phyloP scores from a whole-genome alignment of 257 asterid species.

The Primulina eburnea region DNA sequence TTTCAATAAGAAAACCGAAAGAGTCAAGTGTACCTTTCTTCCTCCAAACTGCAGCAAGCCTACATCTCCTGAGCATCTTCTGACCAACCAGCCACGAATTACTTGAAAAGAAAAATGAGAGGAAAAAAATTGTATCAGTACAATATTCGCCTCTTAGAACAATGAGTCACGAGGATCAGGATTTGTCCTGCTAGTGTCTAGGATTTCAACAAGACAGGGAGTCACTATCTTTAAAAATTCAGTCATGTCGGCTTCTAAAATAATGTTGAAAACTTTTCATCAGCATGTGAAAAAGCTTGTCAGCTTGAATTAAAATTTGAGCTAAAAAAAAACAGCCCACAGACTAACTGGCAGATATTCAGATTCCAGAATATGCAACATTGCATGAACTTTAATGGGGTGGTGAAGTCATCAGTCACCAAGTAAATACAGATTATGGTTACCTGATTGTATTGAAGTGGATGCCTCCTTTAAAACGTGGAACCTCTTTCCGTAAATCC shows the following conservation, averaged over 20 bases:
- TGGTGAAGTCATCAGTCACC: slow-evolving; percentile 11
- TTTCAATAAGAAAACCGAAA: not conserved
- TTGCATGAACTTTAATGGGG: not conserved
- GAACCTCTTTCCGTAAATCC: slow-evolving; percentile 46
- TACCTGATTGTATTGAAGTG: slow-evolving; percentile 82
- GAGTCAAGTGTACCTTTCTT: slow-evolving; percentile 56
- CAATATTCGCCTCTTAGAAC: slow-evolving; percentile 2
- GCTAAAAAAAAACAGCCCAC: not conserved
- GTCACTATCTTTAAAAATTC: not conserved
- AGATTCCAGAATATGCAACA: slow-evolving; percentile 11
- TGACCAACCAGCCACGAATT: slow-evolving; percentile 96
- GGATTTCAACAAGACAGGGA: not conserved
- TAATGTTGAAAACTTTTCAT: not conserved
- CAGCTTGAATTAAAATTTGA: not conserved
- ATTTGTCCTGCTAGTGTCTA: not conserved
- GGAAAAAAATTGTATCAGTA: slow-evolving; percentile 7
- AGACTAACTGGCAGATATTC: slow-evolving; percentile 3
- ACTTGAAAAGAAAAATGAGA: slow-evolving; percentile 41
- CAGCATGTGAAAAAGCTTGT: slow-evolving; percentile 8
- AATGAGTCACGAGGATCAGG: not conserved
- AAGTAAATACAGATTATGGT: slow-evolving; percentile 12
- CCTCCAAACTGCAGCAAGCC: slow-evolving; percentile 79
- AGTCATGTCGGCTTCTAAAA: not conserved
- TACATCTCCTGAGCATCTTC: slow-evolving; percentile 87
- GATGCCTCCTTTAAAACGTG: slow-evolving; percentile 53